Evolutionary conservation across 768 basidiomycete species (phyloP), one percentile per base, ranked within the genome.

Genomic region (Lactarius hengduanensis): DNA sequence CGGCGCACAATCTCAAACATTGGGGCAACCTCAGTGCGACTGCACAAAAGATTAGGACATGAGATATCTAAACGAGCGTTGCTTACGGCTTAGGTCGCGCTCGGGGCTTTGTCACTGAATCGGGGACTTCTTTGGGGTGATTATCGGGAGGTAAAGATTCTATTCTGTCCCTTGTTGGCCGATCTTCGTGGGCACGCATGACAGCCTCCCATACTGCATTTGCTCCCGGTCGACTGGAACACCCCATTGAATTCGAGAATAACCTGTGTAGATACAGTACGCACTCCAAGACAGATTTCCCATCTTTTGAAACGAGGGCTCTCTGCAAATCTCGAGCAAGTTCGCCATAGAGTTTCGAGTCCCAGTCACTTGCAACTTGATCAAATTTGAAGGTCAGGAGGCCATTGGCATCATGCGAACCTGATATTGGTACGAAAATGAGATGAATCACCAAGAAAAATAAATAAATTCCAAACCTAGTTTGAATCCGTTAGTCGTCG

Each of bases 341-440:
- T 7, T 26, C 15, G 18, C 1, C 10, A 28, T 67, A 67, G 34
- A 59, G 50, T 30, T 10, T 32, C 32, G 7, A 7, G 30, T 67
- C 62, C 62, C 61, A 67, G 16, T 16, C 57, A 18, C 26, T 59
- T 55, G 57, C 57, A n/a, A 7, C 16, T 18, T 41, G 18, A 58
- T 63, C 57, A 30, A 67, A 67, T 40, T 67, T 67, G 57, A 67
- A 67, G 30, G 62, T 67, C 22, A 67, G 57, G 30, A 41, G 18
- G n/a, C 62, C 61, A 11, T 63, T 40, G 22, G 34, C 10, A 22
- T 59, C 9, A 50, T 32, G 3, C 9, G 66, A 54, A 28, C 62
- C 66, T 67, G 15, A 45, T 10, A 20, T 59, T 32, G 53, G 26
- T 15, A 26, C 20, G 26, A 32, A 55, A 38, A 13, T 66, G 55